phyloP scores from a whole-genome alignment of 148 eudicot genomes.

The Hydrangea macrophylla region DNA sequence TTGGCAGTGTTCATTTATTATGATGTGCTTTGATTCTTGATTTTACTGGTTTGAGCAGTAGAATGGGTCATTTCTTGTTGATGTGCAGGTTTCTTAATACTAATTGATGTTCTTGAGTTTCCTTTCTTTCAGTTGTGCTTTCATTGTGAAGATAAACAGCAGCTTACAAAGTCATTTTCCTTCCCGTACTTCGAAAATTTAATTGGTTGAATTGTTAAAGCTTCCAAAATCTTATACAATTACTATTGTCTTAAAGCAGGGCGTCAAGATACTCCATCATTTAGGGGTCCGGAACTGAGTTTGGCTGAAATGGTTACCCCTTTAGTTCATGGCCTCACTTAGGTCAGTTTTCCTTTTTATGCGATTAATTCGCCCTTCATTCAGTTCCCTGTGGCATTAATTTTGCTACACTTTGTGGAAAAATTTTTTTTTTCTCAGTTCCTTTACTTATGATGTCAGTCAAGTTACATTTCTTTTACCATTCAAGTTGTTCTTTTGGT shows the following conservation, averaged over 20 bases:
- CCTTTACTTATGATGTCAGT: slow-evolving; percentile 27
- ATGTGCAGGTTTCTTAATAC: neutral
- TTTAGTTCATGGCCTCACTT: slow-evolving; percentile 63
- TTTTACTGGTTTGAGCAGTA: slow-evolving; percentile 11
- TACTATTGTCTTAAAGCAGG: slow-evolving; percentile 92
- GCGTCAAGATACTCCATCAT: slow-evolving; percentile 75
- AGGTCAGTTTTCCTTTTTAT: slow-evolving; percentile 74
- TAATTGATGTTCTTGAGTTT: slow-evolving; percentile 15
- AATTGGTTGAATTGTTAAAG: slow-evolving; percentile 26
- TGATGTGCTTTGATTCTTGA: slow-evolving; percentile 6
- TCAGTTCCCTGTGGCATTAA: slow-evolving; percentile 42
- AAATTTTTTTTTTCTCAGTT: slow-evolving; percentile 26
- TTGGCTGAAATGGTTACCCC: slow-evolving; percentile 76
- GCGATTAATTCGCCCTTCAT: slow-evolving; percentile 38
- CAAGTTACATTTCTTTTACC: slow-evolving; percentile 16
- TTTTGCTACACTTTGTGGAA: slow-evolving; percentile 43
- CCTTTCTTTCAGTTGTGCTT: slow-evolving; percentile 27
- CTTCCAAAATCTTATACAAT: slow-evolving; percentile 52
- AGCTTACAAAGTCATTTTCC: slow-evolving; percentile 32
- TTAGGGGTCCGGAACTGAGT: slow-evolving; percentile 78
- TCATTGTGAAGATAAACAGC: slow-evolving; percentile 39
- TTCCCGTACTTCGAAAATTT: slow-evolving; percentile 50
- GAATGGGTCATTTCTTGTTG: neutral
- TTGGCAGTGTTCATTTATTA: slow-evolving; percentile 5
- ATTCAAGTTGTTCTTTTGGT: neutral